phyloP scores from a whole-genome alignment of 208 protist species.

The Wallacemonas rigidus region DNA sequence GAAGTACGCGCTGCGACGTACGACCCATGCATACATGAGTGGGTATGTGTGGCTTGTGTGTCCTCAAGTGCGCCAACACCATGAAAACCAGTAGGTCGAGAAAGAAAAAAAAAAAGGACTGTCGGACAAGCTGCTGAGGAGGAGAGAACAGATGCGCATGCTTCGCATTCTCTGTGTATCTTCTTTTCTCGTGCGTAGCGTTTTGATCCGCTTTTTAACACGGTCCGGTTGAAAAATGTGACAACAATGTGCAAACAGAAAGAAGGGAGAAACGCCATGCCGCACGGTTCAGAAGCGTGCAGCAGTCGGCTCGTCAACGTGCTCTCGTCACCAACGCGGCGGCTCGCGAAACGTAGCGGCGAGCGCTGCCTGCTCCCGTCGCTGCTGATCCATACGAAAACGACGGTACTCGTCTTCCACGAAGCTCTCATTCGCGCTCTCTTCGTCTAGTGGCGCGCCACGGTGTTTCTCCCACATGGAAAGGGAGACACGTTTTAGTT shows the following conservation, averaged over 20 bases:
- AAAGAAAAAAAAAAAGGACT: too few species aligned
- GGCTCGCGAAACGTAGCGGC: constrained; percentile 5
- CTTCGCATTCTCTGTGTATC: too few species aligned
- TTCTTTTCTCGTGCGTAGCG: too few species aligned
- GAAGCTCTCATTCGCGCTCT: constrained; percentile 48
- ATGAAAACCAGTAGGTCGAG: too few species aligned
- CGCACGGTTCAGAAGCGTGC: too few species aligned
- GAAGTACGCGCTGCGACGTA: too few species aligned
- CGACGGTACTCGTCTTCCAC: constrained; percentile 64
- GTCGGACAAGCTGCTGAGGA: too few species aligned
- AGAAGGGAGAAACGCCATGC: background rate
- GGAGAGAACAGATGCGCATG: too few species aligned
- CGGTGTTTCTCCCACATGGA: constrained; percentile 82
- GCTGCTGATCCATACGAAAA: constrained; percentile 61
- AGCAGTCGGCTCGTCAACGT: background rate
- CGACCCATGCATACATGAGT: too few species aligned
- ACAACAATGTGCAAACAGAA: constrained; percentile 1
- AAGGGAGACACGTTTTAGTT: constrained; percentile 71
- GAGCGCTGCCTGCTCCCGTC: constrained; percentile 46
- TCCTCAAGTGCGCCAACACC: too few species aligned
- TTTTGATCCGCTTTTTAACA: background rate
- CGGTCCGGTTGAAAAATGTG: background rate
- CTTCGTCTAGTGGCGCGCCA: constrained; percentile 60
- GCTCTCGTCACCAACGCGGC: constrained; percentile 12
- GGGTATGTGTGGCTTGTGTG: too few species aligned